Evolutionary conservation across 2,329 filamentous ascomycete species (phyloP), one percentile per base, ranked within the genome.

Genomic region (Clonostachys rhizophaga): DNA sequence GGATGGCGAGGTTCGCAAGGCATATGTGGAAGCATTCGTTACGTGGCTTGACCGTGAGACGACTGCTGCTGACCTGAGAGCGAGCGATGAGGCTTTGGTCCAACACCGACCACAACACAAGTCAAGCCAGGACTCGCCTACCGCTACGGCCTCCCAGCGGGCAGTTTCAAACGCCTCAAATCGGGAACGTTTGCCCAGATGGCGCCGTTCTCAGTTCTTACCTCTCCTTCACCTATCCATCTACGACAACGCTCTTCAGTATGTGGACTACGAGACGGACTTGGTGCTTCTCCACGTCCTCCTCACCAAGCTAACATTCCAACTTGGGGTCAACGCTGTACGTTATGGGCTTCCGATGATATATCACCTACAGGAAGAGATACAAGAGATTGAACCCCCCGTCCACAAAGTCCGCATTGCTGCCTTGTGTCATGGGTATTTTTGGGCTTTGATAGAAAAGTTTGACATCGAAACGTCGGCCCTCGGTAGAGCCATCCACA

Each of bases 41-140:
- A 88, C 87, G 1, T 99, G 92, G 91, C 74, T 96, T 45, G 81
- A 87, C 48, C 73, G 86, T n/a, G 91, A 95, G 65, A 88, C 89
- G 16, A 86, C 78, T 1, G 76, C 73, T 49, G 70, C 71, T 6
- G 87, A 95, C 56, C 68, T 86, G 44, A 76, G 73, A 40, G 80
- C 85, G 1, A 70, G 70, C 40, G 83, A 85, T 52, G 83, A 81
- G 42, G 69, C 67, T 40, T 58, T 77, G 47, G 62, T 69, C 39
- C 69, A 66, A 14, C 72, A 73, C 55, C 67, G 68, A n/a, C 66
- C 71, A 3, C 62, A 69, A 8, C 56, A 62, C 34, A 75, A 71
- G 51, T 64, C 64, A 45, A 65, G 59, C 43, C 64, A 66, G 36
- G 75, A 77, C 34, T 49, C 62, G 4, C 59, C 65, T 5, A 57